Base-by-base conservation (phyloP, 805 yeast species). In the Lipomyces mesembrius region DNA sequence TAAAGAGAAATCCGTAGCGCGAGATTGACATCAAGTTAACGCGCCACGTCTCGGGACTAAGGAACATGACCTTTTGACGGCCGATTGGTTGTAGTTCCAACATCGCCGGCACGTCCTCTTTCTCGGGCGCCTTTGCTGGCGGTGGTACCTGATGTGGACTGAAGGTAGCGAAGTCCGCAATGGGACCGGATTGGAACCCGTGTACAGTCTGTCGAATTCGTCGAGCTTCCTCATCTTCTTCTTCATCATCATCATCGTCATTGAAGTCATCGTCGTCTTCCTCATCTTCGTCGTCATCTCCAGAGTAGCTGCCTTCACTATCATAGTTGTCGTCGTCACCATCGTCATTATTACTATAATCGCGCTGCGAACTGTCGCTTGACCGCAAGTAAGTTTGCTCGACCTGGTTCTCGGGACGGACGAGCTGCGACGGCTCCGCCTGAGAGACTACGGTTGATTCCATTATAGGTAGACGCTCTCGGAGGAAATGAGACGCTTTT, bases 11-110 rank as follows among this genome's bases (percentile, higher is more conserved):
- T 12, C 71, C 69, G 32, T 52, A 39, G 17, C 56, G 59, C 20
- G 66, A 62, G 25, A 52, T 34, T 8, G 63, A 66, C 17, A 61
- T 53, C 12, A 64, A 60, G 52, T 65, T 67, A 20, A 66, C 66
- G 5, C 67, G 27, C 71, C 71, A 67, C 9, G 65, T 64, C 43
- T 57, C 66, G 11, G 66, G 60, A 20, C 37, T 34, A 29, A 14
- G 53, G 17, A 67, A 39, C 14, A 54, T 25, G 20, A 67, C 37
- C 39, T 51, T 22, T 20, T 64, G 67, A 9, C 62, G 43, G 8
- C 67, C 69, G 22, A 59, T 32, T 6, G 61, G 55, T 22, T 49
- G 25, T 3, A 62, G 51, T 6, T 55, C 61, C 20, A 66, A 55
- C 20, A 62, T 56, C 32, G 3, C 59, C 3, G 66, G 66, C 2